Evolutionary conservation across 1,284 basidiomycete species (phyloP), one percentile per base, ranked within the genome.

Genomic region (Irpex sp.): DNA sequence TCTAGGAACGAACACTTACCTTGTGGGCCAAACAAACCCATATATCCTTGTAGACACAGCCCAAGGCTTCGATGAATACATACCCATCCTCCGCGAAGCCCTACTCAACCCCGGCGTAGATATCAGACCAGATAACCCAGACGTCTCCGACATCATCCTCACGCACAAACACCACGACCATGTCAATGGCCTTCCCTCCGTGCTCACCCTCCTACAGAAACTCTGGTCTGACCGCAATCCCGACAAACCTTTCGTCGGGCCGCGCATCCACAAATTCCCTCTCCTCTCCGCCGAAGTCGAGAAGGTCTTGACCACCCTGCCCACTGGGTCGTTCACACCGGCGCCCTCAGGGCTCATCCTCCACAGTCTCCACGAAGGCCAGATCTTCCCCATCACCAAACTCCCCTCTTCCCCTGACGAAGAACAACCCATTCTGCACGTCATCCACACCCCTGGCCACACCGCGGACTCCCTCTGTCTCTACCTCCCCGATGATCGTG

Each of bases 141-240:
- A 88, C 66, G 74, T 96, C 54, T 91, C 90, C 17, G 92, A 96
- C 72, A 92, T 98, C 70, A 83, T 98, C 68, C 78, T 98, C 55
- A 95, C 95, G 0, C 97, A 98, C 74, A 90, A 90, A 80, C 97
- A 98, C 72, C 79, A 81, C 50, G 97, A 98, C 75, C 97, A 98
- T 69, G 82, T 89, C 60, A 84, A 84, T 5, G 97, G 95, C 2
- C 78, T 97, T 3, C 84, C 84, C 0, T 79, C 83, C 33, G 88
- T 98, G 0, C 83, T 98, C 0, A 70, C 71, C 0, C 83, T 93
- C 54, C 82, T 97, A 1, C 78, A 81, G 19, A 75, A 79, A 21
- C 74, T 88, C 31, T 90, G 89, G 87, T 74, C 76, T 36, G 75
- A 79, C 47, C 74, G 78, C 8, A 80, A 82, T 5, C 37, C 57